Evolutionary conservation across 2,329 filamentous ascomycete genomes (phyloP), one percentile per base, ranked within the genome.

Genomic region (Trichoderma gracile): DNA sequence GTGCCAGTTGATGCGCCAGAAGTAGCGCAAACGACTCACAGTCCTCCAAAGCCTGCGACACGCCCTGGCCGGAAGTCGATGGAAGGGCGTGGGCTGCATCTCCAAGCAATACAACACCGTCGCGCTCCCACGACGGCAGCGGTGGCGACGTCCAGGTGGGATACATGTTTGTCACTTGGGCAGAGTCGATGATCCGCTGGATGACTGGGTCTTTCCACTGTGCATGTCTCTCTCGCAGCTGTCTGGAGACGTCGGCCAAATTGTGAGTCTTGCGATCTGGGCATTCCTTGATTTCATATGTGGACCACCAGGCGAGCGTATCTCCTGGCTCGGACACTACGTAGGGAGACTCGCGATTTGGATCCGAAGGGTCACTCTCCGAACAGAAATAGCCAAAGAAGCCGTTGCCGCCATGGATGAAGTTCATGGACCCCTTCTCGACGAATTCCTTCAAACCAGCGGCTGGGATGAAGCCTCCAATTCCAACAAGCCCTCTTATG

Each of bases 51-150:
- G 69, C 68, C 25, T 70, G 69, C 1, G 68, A 69, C 3, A 66
- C 54, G 1, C 69, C 69, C 40, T 70, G 69, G 3, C 68, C 68
- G 19, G 68, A 69, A 2, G 66, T 69, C 6, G 69, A 46, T 0
- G 69, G 69, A 5, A 70, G 58, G 3, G 69, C 67, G 63, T 70
- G 69, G 9, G 69, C 69, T 8, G 69, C 69, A 19, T 70, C 69
- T 14, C 69, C 69, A 15, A 70, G 23, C 5, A 70, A 52, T 25
- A 70, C 68, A 43, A 69, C 66, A 17, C 69, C 69, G 45, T 70
- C 53, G 15, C 66, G 64, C 33, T 69, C 68, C 69, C 69, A 70
- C 9, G 67, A 67, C 14, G 69, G 67, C 40, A 70, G 49, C 33
- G 66, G 57, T 17, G 67, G 67, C 2, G 66, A 52, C 5, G 68